Evolutionary conservation across 2,329 filamentous ascomycete species (phyloP), one percentile per base, ranked within the genome.

Genomic region (Fusarium austroafricanum): DNA sequence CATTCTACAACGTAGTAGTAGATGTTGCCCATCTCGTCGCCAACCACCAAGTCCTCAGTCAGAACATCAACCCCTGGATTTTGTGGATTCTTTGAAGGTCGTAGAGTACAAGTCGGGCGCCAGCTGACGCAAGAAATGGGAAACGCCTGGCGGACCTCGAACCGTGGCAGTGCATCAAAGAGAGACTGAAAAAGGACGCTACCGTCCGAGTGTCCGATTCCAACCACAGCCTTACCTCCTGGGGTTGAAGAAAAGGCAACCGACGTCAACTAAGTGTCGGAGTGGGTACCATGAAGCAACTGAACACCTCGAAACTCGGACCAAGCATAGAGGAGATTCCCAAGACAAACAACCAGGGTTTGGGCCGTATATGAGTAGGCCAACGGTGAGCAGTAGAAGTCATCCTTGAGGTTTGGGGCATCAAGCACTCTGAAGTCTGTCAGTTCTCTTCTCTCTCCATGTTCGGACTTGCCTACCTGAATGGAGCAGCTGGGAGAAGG

Each of bases 1-100:
- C 95, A 98, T 77, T 98, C 94, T 10, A 99, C 83, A 2, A 91
- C 87, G 79, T 97, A 99, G 75, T 96, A 94, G 78, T 93, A 96
- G 5, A 98, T 82, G 57, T 90, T 89, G 0, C 96, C 96, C 31
- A 83, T 79, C 73, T 97, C 93, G 66, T 97, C 94, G 1, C 95
- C 93, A 8, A 97, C 90, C 1, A 97, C 84, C 15, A 99, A 83
- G 69, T 97, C 93, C 78, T 99, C 95, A 0, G 89, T 92, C 39
- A 86, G 77, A 4, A 92, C 89, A 1, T 82, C 78, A 14, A 83
- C 75, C 2, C 81, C 83, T 9, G 83, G 78, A 26, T 79, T 81
- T 44, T 78, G 74, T 6, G 81, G 83, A 66, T 83, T 87, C 59
- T 80, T 78, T 3, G 87, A 89, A n/a, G 80, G 79, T 73, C 87